Evolutionary conservation across 352 stramenopile genomes (phyloP), one percentile per base, ranked within the genome.

Genomic region (Aphanomyces astaci): DNA sequence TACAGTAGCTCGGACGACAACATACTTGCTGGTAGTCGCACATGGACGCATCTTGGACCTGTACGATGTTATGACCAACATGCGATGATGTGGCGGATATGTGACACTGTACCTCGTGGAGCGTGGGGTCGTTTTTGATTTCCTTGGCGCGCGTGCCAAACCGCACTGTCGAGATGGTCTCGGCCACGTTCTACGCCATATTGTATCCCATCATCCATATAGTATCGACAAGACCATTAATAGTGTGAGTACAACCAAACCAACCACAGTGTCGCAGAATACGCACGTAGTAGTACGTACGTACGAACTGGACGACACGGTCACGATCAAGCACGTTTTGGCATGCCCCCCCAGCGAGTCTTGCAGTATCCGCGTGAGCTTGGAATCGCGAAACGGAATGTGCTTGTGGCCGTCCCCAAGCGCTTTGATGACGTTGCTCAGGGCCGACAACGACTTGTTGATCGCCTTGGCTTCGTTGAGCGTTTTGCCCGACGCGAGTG

Each of bases 291-390:
- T 62, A 31, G 10, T 7, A 32, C 48, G 24, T 43, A 71, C 64
- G 71, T 87, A 90, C 30, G 81, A 88, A 66, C 79, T 88, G 55
- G 80, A 88, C 3, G 83, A 90, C 7, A 98, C 79, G 4, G 96
- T 97, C 1, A 97, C 90, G 66, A 99, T 97, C 63, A 99, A 87
- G 60, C 92, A 97, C 19, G 95, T 98, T 74, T 98, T 98, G 56
- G 91, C 95, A 32, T 81, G 81, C 3, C 94, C 94, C 25, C 94
- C 92, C 0, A 98, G 77, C 27, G 84, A 94, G 71, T 98, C 92
- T 73, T 94, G 83, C 4, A 95, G 64, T 19, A 95, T 66, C n/a
- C 82, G 72, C 19, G 87, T 95, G 53, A 95, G 81, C 71, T 94
- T 95, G 2, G 81, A 92, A 64, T 95, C 85, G 2, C 86, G 76